Conservation (phyloP, 2,329 filamentous ascomycete genomes). For the Cytospora leucostoma region DNA sequence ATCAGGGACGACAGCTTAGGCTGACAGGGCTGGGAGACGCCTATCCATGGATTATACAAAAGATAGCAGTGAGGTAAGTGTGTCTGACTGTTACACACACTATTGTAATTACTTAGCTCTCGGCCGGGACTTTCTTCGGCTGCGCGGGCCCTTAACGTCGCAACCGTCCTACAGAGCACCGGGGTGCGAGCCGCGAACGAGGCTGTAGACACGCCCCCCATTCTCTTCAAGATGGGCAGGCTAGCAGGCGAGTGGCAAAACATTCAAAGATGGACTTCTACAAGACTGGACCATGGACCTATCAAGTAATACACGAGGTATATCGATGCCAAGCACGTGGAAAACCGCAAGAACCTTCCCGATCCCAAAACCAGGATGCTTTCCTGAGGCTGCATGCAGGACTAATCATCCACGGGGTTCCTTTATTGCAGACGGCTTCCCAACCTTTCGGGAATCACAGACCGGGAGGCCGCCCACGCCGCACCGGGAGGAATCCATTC, state of each 20-base stretch:
- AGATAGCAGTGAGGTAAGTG: not conserved
- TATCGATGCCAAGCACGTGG: not conserved
- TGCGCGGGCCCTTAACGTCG: not conserved
- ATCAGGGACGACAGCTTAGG: not conserved
- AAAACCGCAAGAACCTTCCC: not conserved
- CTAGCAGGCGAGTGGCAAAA: not conserved
- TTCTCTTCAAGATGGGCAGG: not conserved
- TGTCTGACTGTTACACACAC: not conserved
- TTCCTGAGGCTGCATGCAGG: not conserved
- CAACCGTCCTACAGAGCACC: not conserved
- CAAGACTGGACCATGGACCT: not conserved
- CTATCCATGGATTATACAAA: too few species aligned
- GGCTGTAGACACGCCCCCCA: not conserved
- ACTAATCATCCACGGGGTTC: conserved; percentile 3
- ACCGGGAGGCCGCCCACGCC: conserved; percentile 16
- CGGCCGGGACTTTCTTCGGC: not conserved
- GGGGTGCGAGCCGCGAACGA: not conserved
- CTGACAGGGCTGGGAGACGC: not conserved
- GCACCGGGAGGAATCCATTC: not conserved
- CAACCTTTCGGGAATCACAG: not conserved
- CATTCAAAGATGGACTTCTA: not conserved
- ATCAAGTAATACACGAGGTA: not conserved
- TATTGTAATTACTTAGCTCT: not conserved
- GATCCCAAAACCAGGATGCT: not conserved
- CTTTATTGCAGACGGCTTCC: not conserved